phyloP scores from a whole-genome alignment of 2,329 filamentous ascomycete species.

The Fusarium austroafricanum region DNA sequence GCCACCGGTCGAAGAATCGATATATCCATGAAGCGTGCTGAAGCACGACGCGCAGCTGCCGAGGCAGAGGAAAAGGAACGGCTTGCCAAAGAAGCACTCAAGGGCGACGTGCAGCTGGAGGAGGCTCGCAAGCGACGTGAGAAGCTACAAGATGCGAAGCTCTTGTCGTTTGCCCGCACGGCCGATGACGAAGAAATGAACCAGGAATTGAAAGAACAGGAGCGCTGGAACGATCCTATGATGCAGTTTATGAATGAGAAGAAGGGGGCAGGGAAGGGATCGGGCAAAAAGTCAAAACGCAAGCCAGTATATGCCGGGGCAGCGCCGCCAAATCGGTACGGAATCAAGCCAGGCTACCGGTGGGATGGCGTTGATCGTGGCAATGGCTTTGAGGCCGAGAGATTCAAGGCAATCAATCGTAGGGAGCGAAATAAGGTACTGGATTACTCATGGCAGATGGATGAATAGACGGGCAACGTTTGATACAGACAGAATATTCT shows the following conservation, averaged over 20 bases:
- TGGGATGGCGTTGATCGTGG: slow-evolving; percentile 98
- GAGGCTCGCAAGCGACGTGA: slow-evolving; percentile 73
- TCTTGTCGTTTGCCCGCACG: slow-evolving; percentile 81
- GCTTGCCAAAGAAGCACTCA: slow-evolving; percentile 75
- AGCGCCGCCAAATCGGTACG: slow-evolving; percentile 90
- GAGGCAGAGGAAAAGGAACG: slow-evolving; percentile 80
- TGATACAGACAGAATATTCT: slow-evolving; percentile 24
- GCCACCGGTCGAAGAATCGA: slow-evolving; percentile 96
- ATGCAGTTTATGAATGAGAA: slow-evolving; percentile 76
- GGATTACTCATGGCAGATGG: slow-evolving; percentile 97
- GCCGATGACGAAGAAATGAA: slow-evolving; percentile 92
- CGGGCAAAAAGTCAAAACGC: slow-evolving; percentile 52
- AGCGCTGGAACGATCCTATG: slow-evolving; percentile 95
- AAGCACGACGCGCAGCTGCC: slow-evolving; percentile 73
- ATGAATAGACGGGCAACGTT: slow-evolving; percentile 68
- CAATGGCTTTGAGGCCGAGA: slow-evolving; percentile 93
- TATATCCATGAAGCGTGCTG: slow-evolving; percentile 87
- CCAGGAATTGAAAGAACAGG: slow-evolving; percentile 77
- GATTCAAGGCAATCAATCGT: slow-evolving; percentile 88
- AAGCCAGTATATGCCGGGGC: slow-evolving; percentile 82
- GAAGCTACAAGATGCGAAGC: slow-evolving; percentile 81
- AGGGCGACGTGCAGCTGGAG: slow-evolving; percentile 85
- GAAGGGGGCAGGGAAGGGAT: slow-evolving; percentile 45
- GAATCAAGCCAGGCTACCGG: slow-evolving; percentile 88
- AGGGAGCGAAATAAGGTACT: slow-evolving; percentile 80